A percentile compares a stretch with the other conserved stretches of the same genome.
Evolutionary conservation across 163 green algal genomes (phyloP).

Genomic region (Coccomyxa subellipsoidea): DNA sequence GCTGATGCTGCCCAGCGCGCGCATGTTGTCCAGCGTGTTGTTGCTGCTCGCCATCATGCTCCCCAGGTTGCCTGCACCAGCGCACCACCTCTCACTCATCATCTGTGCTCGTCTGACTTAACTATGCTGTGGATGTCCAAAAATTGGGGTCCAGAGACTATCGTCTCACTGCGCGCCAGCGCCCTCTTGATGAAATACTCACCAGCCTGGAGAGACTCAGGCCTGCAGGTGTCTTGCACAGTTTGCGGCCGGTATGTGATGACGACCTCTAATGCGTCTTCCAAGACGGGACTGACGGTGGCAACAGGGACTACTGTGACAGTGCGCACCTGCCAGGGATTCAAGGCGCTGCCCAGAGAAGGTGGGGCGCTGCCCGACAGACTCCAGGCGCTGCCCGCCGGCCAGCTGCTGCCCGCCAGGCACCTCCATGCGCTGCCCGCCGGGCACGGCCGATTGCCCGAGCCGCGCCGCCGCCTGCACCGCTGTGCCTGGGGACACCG

Average conservation of each 20-base stretch:
- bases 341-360: neutral
- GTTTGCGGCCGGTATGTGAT: too few relatives aligned
- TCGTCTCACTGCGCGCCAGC: too few relatives aligned
- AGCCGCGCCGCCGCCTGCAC: too few relatives aligned
- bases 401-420: neutral
- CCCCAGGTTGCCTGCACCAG: neutral
- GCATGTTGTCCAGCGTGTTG: neutral
- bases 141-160: too few relatives aligned
- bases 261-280: too few relatives aligned
- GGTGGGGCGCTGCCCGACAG: neutral
- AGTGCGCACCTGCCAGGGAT: neutral
- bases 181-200: too few relatives aligned
- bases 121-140: too few relatives aligned
- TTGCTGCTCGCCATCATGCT: conserved; percentile 1
- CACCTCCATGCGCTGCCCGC: neutral
- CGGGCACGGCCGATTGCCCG: neutral
- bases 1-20: neutral
- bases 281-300: too few relatives aligned
- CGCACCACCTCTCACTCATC: neutral
- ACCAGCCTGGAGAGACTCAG: too few relatives aligned
- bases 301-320: neutral
- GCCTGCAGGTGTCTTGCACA: too few relatives aligned
- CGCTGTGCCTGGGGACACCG: neutral
- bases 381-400: conserved; percentile 5
- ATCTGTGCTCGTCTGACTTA: neutral